phyloP scores from a whole-genome alignment of 1,139 yeast species.

The Citeromyces siamensis region DNA sequence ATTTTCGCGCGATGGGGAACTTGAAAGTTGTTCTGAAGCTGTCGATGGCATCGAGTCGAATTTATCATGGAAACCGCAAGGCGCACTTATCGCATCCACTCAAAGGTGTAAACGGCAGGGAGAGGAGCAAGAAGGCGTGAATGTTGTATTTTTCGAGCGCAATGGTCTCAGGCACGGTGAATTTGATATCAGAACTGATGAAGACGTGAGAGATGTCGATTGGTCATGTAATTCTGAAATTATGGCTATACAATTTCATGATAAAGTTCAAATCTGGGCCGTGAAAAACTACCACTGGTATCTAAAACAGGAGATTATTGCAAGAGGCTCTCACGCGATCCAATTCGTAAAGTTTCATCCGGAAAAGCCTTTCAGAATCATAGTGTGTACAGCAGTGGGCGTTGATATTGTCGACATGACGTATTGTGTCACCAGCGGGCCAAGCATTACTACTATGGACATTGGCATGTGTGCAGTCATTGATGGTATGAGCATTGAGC shows the following conservation, averaged over 20 bases:
- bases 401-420: conserved; percentile 63
- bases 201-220: conserved; percentile 35
- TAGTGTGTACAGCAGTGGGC: conserved; percentile 41
- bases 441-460: conserved; percentile 56
- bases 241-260: conserved; percentile 49
- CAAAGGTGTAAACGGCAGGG: conserved; percentile 45
- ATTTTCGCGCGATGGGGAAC: conserved; percentile 62
- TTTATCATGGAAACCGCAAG: conserved; percentile 86
- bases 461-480: conserved; percentile 69
- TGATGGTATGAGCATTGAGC: conserved; percentile 62
- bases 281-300: conserved; percentile 94
- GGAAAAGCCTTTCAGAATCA: conserved; percentile 67
- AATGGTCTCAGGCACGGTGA: conserved; percentile 92
- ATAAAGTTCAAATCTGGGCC: conserved; percentile 77
- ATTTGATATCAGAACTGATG: conserved; percentile 54
- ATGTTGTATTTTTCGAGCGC: conserved; percentile 75
- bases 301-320: conserved; percentile 62
- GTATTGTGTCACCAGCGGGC: conserved; percentile 53
- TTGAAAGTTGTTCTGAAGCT: conserved; percentile 85
- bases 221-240: conserved; percentile 86
- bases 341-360: conserved; percentile 71
- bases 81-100: conserved; percentile 74
- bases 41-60: conserved; percentile 68
- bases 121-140: conserved; percentile 32
- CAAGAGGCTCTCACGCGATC: conserved; percentile 24